phyloP scores from a whole-genome alignment of 208 protist genomes.

The Trypanosoma caninum region DNA sequence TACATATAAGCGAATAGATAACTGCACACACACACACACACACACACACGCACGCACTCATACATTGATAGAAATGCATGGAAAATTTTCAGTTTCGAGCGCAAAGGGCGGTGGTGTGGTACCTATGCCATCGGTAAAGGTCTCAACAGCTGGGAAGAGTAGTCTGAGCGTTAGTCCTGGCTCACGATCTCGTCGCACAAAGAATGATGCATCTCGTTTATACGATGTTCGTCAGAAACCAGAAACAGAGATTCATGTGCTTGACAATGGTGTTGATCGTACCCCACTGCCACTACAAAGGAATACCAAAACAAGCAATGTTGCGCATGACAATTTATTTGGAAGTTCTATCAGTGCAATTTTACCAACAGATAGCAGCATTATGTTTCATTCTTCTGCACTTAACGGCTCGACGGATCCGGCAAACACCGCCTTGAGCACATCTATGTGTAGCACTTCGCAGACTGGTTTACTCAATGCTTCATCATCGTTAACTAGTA shows the following conservation, averaged over 20 bases:
- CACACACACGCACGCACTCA: too few species aligned
- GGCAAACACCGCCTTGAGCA: neutral
- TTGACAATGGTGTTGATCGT: conserved; percentile 83
- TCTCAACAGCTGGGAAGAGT: neutral
- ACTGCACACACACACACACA: too few species aligned
- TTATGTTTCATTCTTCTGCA: conserved; percentile 69
- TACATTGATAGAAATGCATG: too few species aligned
- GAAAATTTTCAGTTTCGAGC: too few species aligned
- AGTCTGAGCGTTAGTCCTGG: neutral
- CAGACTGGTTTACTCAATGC: conserved; percentile 11
- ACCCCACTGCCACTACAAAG: conserved; percentile 75
- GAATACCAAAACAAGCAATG: conserved; percentile 24
- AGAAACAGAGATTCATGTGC: conserved; percentile 66
- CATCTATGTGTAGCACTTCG: neutral
- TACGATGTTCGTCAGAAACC: conserved; percentile 43
- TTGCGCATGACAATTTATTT: conserved; percentile 15
- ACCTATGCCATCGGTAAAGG: neutral
- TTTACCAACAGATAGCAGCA: conserved; percentile 29
- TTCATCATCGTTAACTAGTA: conserved; percentile 20
- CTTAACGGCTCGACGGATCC: conserved; percentile 29
- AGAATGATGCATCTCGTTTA: conserved; percentile 36
- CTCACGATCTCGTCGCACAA: conserved; percentile 26
- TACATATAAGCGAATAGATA: too few species aligned
- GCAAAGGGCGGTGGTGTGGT: neutral
- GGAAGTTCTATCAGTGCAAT: conserved; percentile 5